These are phyloP conservation scores for Talaromyces atroroseus DNA, from an alignment of 2,329 filamentous ascomycete genomes.

Conservation along the genomic window DNA sequence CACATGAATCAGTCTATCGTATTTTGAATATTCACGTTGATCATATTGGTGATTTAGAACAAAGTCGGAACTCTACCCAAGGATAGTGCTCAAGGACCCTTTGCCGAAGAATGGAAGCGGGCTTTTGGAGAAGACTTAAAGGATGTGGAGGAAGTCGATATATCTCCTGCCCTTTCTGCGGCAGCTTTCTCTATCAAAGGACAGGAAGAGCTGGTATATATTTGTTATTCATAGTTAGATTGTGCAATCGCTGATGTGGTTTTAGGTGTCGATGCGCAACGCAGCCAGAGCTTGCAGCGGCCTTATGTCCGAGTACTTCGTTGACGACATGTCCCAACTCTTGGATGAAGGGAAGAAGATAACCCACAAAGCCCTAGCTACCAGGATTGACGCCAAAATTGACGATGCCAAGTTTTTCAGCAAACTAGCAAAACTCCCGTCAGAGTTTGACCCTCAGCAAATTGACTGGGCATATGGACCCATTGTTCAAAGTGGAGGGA, in stretches of 20 bases:
- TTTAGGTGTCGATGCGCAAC: slow-evolving; percentile 78
- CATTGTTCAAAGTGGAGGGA: slow-evolving; percentile 89
- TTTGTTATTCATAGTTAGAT: neutral
- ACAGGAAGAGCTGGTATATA: slow-evolving; percentile 70
- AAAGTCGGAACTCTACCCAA: slow-evolving; percentile 85
- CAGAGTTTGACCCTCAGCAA: slow-evolving; percentile 79
- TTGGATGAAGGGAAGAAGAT: slow-evolving; percentile 97
- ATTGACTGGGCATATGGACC: slow-evolving; percentile 93
- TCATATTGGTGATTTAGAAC: slow-evolving; percentile 52
- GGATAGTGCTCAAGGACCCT: slow-evolving; percentile 77
- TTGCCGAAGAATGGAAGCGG: slow-evolving; percentile 95
- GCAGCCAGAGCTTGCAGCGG: slow-evolving; percentile 91
- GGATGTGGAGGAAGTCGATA: slow-evolving; percentile 83
- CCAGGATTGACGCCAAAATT: slow-evolving; percentile 84
- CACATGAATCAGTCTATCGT: neutral
- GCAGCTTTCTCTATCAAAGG: slow-evolving; percentile 89
- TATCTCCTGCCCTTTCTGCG: slow-evolving; percentile 72
- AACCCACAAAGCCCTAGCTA: slow-evolving; percentile 78
- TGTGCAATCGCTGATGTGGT: neutral
- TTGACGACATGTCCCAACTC: slow-evolving; percentile 96
- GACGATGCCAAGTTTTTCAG: slow-evolving; percentile 94
- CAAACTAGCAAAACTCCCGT: slow-evolving; percentile 70
- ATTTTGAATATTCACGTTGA: neutral
- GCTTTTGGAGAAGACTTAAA: slow-evolving; percentile 70
- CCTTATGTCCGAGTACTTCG: slow-evolving; percentile 91